These are phyloP conservation scores for Lunasporangiospora selenospora DNA, from an alignment of 192 early-diverging fungal genomes.

Conservation along the genomic window DNA sequence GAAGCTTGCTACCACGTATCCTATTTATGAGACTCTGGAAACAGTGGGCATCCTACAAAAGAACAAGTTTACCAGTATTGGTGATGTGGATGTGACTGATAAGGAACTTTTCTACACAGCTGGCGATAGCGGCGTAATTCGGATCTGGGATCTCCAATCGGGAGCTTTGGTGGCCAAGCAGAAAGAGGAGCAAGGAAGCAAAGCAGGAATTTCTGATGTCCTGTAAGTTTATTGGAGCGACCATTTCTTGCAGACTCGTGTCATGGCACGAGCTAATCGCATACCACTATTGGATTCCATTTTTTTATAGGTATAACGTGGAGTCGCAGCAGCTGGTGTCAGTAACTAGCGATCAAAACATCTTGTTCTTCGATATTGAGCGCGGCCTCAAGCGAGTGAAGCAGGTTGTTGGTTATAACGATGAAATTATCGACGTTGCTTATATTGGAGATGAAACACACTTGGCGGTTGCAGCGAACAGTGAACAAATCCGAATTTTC, in stretches of 20 bases:
- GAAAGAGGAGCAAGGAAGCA: conserved; percentile 71
- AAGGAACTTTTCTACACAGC: conserved; percentile 79
- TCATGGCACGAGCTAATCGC: neutral
- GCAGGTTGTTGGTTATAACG: conserved; percentile 95
- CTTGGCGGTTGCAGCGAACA: conserved; percentile 92
- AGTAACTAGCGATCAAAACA: conserved; percentile 91
- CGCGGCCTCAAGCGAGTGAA: conserved; percentile 65
- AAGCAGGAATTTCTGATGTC: conserved; percentile 78
- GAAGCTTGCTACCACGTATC: conserved; percentile 78
- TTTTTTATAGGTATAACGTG: conserved; percentile 50
- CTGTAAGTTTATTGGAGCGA: conserved; percentile 55
- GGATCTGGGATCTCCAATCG: conserved; percentile 86
- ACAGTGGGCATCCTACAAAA: conserved; percentile 76
- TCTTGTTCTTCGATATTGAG: conserved; percentile 75
- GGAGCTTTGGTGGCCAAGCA: conserved; percentile 76
- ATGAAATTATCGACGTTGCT: conserved; percentile 90
- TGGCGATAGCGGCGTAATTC: conserved; percentile 83
- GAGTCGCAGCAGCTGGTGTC: conserved; percentile 66
- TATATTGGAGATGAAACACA: conserved; percentile 74
- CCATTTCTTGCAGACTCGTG: neutral
- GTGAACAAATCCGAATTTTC: conserved; percentile 90
- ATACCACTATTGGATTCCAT: neutral
- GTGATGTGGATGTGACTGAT: conserved; percentile 43
- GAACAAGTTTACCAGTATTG: conserved; percentile 41
- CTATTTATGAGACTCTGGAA: conserved; percentile 89